A percentile compares a stretch with the other conserved stretches of the same genome.
Evolutionary conservation across 2,329 filamentous ascomycete genomes (phyloP).

Genomic region (Atkinsonella hypoxylon): DNA sequence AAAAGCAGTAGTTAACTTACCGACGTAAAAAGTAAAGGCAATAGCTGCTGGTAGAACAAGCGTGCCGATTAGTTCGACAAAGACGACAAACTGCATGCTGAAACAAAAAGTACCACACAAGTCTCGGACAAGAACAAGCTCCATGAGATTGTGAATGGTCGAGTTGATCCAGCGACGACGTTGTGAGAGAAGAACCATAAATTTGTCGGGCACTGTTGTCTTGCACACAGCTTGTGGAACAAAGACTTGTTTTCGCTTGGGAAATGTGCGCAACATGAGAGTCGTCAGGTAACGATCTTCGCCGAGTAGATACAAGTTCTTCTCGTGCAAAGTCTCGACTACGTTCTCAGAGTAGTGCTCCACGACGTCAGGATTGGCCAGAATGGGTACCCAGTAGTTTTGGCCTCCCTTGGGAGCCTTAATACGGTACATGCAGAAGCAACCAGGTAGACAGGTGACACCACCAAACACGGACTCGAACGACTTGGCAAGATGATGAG

Average conservation of each 20-base stretch:
- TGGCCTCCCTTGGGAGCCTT: conserved; percentile 96
- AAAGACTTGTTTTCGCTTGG: conserved; percentile 97
- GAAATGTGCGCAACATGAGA: conserved; percentile 96
- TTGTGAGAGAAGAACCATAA: conserved; percentile 86
- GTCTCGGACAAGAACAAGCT: conserved; percentile 87
- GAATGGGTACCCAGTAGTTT: conserved; percentile 98
- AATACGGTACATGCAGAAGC: conserved; percentile 99
- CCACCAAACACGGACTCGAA: conserved; percentile 98
- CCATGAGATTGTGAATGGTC: conserved; percentile 97
- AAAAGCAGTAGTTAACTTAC: conserved; percentile 39
- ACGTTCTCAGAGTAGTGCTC: conserved; percentile 99
- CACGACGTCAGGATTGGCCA: conserved; percentile 95
- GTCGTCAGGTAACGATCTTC: conserved; percentile 95
- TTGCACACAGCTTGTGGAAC: conserved; percentile 98
- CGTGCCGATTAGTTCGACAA: conserved; percentile 88
- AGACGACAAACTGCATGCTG: conserved; percentile 98
- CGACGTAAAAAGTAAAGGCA: conserved; percentile 90
- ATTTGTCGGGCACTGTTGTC: conserved; percentile 87
- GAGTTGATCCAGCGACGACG: conserved; percentile 98
- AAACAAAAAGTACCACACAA: conserved; percentile 98
- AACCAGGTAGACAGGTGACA: conserved; percentile 95
- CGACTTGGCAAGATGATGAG: conserved; percentile 89
- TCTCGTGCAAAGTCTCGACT: conserved; percentile 95
- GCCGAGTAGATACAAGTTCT: conserved; percentile 82
- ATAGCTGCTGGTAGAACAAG: conserved; percentile 93